Evolutionary conservation across 257 asterid species (phyloP), one percentile per base, ranked within the genome.

Genomic region (Buddleja alternifolia): DNA sequence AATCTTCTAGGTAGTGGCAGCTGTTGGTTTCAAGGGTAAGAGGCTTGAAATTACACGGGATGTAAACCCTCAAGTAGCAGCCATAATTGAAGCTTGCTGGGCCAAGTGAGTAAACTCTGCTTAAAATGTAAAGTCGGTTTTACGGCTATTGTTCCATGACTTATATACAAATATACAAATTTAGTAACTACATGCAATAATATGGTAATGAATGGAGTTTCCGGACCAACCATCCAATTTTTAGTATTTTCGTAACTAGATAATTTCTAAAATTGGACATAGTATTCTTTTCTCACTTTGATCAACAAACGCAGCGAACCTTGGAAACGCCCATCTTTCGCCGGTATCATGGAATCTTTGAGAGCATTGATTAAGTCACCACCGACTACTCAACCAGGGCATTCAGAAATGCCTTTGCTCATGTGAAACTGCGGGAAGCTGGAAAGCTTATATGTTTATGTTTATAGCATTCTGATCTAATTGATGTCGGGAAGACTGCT

Each of bases 261-360:
- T 29, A 66, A 14, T 34, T 64, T 50, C 60, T 42, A 24, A 41
- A 46, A 46, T 41, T 45, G 50, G 20, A 42, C 47, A 14, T 55
- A 1, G 19, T 60, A 45, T 69, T 78, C 17, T 75, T 66, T 16
- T 50, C 67, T 53, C 19, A 56, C 66, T 59, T 42, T 44, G 52
- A 62, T 74, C 37, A 17, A 40, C 40, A 7, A 14, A 66, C 85
- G 88, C 92, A 94, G 99, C 53, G 97, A 94, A 72, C 81, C 97
- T 53, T 83, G 99, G 95, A 87, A 84, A 67, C 89, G 99, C 46
- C 97, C 99, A 17, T 87, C 97, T 24, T 91, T 94, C 77, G 34
- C 90, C 75, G 75, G 72, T 80, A 79, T 94, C 73, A 91, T 94
- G 97, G 97, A 91, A 63, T 71, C 94, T 48, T 82, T 94, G 81